These are phyloP conservation scores for Colletotrichum sp. DNA, from an alignment of 2,329 filamentous ascomycete species.

Conservation along the genomic window DNA sequence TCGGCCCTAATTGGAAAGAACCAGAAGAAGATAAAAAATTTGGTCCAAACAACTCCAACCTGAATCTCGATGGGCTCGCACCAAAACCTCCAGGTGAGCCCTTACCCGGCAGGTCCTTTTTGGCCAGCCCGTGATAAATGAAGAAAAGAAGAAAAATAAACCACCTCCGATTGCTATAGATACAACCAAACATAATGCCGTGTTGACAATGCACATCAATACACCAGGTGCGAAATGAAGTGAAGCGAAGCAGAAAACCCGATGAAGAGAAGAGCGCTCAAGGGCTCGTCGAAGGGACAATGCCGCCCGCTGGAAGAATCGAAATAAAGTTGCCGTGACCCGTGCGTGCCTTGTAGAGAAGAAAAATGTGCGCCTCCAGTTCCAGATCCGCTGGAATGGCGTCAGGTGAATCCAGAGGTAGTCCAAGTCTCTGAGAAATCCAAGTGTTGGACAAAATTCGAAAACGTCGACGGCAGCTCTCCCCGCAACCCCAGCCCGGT, in stretches of 20 bases:
- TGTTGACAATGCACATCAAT: conserved; percentile 1
- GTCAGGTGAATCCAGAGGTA: not conserved
- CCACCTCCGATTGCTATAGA: not conserved
- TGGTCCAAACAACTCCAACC: conserved; percentile 2
- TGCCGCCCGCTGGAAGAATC: conserved; percentile 8
- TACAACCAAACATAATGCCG: not conserved
- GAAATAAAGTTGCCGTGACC: conserved; percentile 10
- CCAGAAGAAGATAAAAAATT: not conserved
- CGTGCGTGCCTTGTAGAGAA: conserved; percentile 12
- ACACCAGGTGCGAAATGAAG: not conserved
- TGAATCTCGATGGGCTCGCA: not conserved
- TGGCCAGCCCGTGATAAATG: not conserved
- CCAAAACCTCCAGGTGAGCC: not conserved
- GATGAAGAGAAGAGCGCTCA: not conserved
- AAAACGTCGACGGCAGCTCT: not conserved
- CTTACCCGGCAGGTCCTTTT: not conserved
- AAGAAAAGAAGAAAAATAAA: not conserved
- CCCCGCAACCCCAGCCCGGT: not conserved
- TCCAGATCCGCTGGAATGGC: conserved; percentile 2
- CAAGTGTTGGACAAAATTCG: not conserved
- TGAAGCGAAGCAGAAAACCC: not conserved
- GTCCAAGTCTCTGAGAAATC: not conserved
- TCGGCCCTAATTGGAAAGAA: not conserved
- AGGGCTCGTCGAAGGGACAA: not conserved
- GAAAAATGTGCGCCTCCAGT: conserved; percentile 3